phyloP scores from a whole-genome alignment of 345 rosid genomes.

The Reutealis trisperma region DNA sequence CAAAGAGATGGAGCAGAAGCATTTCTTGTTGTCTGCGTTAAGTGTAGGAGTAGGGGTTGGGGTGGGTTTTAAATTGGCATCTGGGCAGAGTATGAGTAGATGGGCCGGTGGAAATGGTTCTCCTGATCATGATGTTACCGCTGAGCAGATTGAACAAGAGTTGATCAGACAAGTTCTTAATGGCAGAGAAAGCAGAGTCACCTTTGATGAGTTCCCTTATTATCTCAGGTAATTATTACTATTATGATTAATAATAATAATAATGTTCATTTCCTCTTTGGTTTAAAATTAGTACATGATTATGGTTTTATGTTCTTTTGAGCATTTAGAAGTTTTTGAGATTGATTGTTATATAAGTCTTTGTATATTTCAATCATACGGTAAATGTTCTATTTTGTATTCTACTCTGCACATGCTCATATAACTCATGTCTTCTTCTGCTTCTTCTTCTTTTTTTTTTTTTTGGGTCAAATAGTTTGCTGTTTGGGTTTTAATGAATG shows the following conservation, averaged over 20 bases:
- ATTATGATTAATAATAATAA: no score
- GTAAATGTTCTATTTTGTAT: constrained; percentile 18
- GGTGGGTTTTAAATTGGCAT: constrained; percentile 79
- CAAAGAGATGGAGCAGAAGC: constrained; percentile 74
- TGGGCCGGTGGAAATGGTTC: constrained; percentile 51
- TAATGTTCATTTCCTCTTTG: background rate
- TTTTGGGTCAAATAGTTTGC: background rate
- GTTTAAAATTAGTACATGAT: background rate
- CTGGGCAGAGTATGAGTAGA: constrained; percentile 65
- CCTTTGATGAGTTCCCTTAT: constrained; percentile 89
- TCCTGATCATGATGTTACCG: constrained; percentile 49
- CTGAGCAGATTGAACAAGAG: constrained; percentile 80
- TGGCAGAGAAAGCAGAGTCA: constrained; percentile 59
- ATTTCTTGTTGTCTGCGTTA: constrained; percentile 69
- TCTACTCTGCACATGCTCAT: constrained; percentile 30
- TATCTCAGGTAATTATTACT: constrained; percentile 60
- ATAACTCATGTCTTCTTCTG: constrained; percentile 4
- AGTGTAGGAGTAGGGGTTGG: constrained; percentile 89
- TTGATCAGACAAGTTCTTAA: constrained; percentile 65
- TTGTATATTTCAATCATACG: constrained; percentile 11
- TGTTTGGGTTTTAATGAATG: constrained; percentile 3
- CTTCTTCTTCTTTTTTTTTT: no score
- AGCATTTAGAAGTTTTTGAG: constrained; percentile 15
- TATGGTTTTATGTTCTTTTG: background rate
- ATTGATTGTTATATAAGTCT: background rate